A percentile compares a stretch with the other conserved stretches of the same genome.
phyloP scores from a whole-genome alignment of 2,329 filamentous ascomycete genomes.

The Penicillium freii region DNA sequence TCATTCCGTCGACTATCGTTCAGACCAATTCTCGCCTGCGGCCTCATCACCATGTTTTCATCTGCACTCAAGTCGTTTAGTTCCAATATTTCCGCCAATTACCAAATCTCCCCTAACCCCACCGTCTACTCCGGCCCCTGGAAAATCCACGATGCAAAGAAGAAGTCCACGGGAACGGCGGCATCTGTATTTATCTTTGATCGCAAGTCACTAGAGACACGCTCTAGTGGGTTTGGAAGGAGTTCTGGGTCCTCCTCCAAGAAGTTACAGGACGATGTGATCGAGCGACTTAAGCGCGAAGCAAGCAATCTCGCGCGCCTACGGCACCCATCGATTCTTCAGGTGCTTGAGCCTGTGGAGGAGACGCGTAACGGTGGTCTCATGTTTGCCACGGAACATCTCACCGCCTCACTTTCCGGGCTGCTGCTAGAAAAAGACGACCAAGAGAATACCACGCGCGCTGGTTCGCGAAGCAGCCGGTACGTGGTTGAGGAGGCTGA shows the following conservation, averaged over 20 bases:
- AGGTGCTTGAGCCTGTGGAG: conserved; percentile 91
- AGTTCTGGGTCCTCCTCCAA: conserved; percentile 68
- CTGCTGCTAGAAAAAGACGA: conserved; percentile 86
- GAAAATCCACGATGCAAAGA: conserved; percentile 97
- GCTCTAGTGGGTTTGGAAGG: conserved; percentile 59
- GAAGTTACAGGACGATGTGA: conserved; percentile 79
- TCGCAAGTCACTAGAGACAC: conserved; percentile 74
- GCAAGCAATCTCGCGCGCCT: conserved; percentile 83
- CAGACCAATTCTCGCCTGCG: not conserved
- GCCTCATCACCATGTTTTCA: conserved; percentile 72
- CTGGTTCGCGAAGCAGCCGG: conserved; percentile 69
- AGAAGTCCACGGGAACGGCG: conserved; percentile 85
- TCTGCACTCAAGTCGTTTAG: conserved; percentile 91
- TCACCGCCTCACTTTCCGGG: conserved; percentile 82
- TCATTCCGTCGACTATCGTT: not conserved
- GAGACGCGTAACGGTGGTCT: conserved; percentile 87
- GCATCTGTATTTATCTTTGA: conserved; percentile 96
- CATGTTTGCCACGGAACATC: conserved; percentile 91
- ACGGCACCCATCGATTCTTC: conserved; percentile 86
- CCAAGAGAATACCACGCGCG: conserved; percentile 68
- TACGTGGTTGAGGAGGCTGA: conserved; percentile 79
- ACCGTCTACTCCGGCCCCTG: conserved; percentile 85
- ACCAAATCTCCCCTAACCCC: conserved; percentile 72
- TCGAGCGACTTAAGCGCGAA: conserved; percentile 88
- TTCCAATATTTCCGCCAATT: conserved; percentile 90